phyloP scores from a whole-genome alignment of 148 eudicot species.

The Rhododendron williamsianum region DNA sequence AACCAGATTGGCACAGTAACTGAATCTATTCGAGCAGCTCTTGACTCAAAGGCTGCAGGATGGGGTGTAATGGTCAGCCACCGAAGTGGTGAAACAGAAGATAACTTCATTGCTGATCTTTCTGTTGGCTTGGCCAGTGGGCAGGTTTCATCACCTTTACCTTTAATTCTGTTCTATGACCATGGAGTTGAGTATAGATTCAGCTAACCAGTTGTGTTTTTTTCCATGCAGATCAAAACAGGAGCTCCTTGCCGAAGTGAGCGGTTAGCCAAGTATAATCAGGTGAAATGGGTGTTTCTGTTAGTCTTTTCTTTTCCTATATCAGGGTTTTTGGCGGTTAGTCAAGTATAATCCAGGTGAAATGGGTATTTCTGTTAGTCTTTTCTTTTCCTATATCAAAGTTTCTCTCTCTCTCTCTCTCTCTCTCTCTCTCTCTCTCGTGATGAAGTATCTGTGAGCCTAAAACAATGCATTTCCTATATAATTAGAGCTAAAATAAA shows the following conservation, averaged over 20 bases:
- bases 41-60: constrained; percentile 98
- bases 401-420: too few species aligned
- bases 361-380: background rate
- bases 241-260: constrained; percentile 99
- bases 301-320: background rate
- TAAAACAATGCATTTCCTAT: background rate
- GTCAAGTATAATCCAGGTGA: constrained; percentile 96
- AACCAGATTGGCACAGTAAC: constrained; percentile 96
- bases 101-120: constrained; percentile 95
- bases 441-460: background rate
- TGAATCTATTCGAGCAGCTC: constrained; percentile 96
- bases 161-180: background rate
- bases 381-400: too few species aligned
- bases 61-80: constrained; percentile 99
- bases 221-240: constrained; percentile 69
- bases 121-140: constrained; percentile 99
- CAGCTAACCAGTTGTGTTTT: constrained; percentile 6
- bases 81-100: constrained; percentile 99
- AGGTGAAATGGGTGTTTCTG: constrained; percentile 37
- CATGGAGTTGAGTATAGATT: constrained; percentile 2
- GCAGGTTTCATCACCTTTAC: constrained; percentile 46
- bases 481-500: background rate
- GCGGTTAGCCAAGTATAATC: constrained; percentile 94
- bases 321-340: constrained; percentile 31
- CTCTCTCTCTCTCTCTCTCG: background rate